phyloP scores from a whole-genome alignment of 768 basidiomycete genomes.

The Lentinula aciculospora region DNA sequence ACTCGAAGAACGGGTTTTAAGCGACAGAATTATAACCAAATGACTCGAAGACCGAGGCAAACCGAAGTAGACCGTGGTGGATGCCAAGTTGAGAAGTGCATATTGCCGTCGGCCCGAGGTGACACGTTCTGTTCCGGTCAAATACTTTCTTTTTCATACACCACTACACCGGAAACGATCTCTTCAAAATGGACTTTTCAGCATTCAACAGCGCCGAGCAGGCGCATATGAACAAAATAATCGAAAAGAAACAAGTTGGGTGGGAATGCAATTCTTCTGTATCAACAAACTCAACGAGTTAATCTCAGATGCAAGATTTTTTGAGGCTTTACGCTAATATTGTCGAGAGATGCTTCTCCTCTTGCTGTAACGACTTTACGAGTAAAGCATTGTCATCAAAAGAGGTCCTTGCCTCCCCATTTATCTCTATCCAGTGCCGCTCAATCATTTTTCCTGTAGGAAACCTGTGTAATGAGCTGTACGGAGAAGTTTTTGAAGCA shows the following conservation, averaged over 20 bases:
- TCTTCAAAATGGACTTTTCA: constrained; percentile 78
- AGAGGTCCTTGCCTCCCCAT: constrained; percentile 59
- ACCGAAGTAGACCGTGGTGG: neutral
- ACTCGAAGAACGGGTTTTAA: neutral
- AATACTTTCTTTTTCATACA: neutral
- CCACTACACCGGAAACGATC: neutral
- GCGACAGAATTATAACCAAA: neutral
- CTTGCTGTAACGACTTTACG: constrained; percentile 96
- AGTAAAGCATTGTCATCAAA: constrained; percentile 90
- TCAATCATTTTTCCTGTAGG: constrained; percentile 37
- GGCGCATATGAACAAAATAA: constrained; percentile 91
- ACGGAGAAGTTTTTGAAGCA: constrained; percentile 98
- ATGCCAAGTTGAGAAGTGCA: neutral
- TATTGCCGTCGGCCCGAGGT: neutral
- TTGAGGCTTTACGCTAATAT: constrained; percentile 90
- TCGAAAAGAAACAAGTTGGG: constrained; percentile 93
- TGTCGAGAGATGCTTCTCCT: constrained; percentile 93
- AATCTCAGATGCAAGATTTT: constrained; percentile 93
- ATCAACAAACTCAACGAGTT: neutral
- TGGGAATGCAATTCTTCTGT: neutral
- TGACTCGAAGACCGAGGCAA: neutral
- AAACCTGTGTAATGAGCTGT: constrained; percentile 88
- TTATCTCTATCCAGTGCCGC: constrained; percentile 3
- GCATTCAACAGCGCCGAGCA: constrained; percentile 86
- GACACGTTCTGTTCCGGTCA: neutral